Evolutionary conservation across 116 monocot species (phyloP), one percentile per base, ranked within the genome.

Genomic region (Dioscorea cayenensis): DNA sequence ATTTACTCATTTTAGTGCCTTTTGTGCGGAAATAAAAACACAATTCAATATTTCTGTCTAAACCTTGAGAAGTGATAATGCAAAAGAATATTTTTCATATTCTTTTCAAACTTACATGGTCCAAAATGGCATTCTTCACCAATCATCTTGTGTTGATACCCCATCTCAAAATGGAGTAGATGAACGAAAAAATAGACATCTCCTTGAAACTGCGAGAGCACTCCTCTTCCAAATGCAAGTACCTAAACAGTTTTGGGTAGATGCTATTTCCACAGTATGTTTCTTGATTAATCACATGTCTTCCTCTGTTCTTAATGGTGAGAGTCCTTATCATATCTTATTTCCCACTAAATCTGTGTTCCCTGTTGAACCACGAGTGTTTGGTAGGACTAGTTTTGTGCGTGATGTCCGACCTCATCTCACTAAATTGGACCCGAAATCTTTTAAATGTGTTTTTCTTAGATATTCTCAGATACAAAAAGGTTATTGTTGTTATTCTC

Each of bases 141-240:
- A 68, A 49, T 48, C 38, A 14, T 19, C 68, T n/a, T 68, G 49
- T 51, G 13, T 43, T 9, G 19, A 18, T 49, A 68, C 68, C 8
- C 7, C 49, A 14, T 27, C 10, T 36, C 68, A 68, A 1, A 68
- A 68, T 49, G 68, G 68, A 2, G 49, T 68, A 18, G 50, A 11
- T 21, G 68, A 68, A 23, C 7, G 50, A 9, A 68, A 49, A 22
- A 29, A 68, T 14, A 19, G 5, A 1, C 68, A 68, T 49, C 32
- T 81, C 1, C 29, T 76, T 16, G 63, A 77, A 25, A n/a, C 65
- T 23, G 68, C 68, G 3, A 23, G 51, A 38, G 36, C 70, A 32
- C 4, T 79, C 13, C 18, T 36, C 5, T 70, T 75, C 19, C 65
- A 79, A n/a, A 23, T 18, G 16, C 17, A 38, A 19, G 28, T 75